Evolutionary conservation across 1,284 basidiomycete genomes (phyloP).

Genomic region (Apiotrichum laibachii): DNA sequence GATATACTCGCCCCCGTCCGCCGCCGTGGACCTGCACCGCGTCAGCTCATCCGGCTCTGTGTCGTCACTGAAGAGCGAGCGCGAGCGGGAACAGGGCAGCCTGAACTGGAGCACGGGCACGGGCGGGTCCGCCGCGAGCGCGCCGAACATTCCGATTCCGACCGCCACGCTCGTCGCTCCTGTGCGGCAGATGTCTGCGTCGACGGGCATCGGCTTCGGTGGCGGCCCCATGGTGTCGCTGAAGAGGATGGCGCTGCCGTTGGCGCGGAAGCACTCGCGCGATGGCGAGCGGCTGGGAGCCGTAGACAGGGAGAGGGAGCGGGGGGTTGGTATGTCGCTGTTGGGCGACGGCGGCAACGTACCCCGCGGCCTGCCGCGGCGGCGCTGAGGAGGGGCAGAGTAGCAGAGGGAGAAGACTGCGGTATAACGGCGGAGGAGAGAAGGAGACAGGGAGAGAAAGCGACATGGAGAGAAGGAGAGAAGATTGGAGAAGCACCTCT

Average conservation of each 20-base stretch:
- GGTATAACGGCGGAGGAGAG: background rate
- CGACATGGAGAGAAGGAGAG: no score
- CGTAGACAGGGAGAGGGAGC: background rate
- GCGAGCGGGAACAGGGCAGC: background rate
- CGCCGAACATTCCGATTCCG: background rate
- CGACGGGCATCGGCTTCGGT: no score
- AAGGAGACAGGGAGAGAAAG: no score
- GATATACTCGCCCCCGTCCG: background rate
- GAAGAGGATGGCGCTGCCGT: background rate
- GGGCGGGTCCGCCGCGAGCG: background rate
- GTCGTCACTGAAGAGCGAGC: background rate
- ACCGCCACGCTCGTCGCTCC: background rate
- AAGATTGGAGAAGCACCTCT: no score
- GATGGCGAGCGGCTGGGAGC: background rate
- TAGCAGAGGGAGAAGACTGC: constrained; percentile 18
- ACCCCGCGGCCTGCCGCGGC: background rate
- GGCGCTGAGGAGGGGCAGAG: constrained; percentile 16
- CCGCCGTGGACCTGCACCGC: background rate
- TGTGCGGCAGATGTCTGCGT: no score
- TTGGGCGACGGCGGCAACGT: constrained; percentile 7
- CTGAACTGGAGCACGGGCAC: background rate
- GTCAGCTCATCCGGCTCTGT: background rate
- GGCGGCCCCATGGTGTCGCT: background rate
- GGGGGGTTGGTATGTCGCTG: background rate
- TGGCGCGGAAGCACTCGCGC: background rate